Base-by-base conservation (phyloP, 1,139 yeast genomes). In the Blastobotrys illinoisensis region DNA sequence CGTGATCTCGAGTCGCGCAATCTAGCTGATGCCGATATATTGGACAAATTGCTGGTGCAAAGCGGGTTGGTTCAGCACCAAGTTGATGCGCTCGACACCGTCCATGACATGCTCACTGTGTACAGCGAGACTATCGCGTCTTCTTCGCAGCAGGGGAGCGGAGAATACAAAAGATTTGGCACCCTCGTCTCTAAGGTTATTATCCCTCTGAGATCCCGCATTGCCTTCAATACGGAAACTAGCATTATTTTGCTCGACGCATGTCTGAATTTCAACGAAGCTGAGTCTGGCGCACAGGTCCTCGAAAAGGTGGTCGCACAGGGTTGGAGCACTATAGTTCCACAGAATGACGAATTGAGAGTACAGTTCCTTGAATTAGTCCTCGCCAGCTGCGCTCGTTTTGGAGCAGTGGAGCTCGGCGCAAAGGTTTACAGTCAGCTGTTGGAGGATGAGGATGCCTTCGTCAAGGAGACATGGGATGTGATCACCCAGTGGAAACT, bases 391-490 rank as follows among this genome's bases (percentile, higher is more conserved):
- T 53, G 64, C 43, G 58, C 66, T 18, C 56, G 59, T 23, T 64
- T 67, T 44, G 63, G 62, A 2, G 65, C 45, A 21, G 61, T 52
- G 11, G n/a, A 52, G 6, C 19, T 55, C 5, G 68, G 69, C 14
- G 48, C 53, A 21, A 46, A 57, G 20, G 48, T 67, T 1, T 58
- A 55, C 16, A 56, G 50, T 14, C 48, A 46, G 3, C 56, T 66
- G 4, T 53, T 58, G 32, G 16, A 47, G 21, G 44, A 50, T 4
- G 55, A 50, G n/a, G 53, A 44, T 19, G 59, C 56, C 9, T 57
- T 59, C 26, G 69, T 60, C 19, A 65, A 68, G 51, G 72, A 67
- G 40, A 65, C 73, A 0, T 70, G 73, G 73, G 73, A 70, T 48
- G 66, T 66, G 13, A 55, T 71, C 49, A 60, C 65, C 13, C 74